Percentiles rank a stretch among this genome's conserved stretches.
phyloP scores from a whole-genome alignment of 352 stramenopile species.

The Phytophthora kernoviae region DNA sequence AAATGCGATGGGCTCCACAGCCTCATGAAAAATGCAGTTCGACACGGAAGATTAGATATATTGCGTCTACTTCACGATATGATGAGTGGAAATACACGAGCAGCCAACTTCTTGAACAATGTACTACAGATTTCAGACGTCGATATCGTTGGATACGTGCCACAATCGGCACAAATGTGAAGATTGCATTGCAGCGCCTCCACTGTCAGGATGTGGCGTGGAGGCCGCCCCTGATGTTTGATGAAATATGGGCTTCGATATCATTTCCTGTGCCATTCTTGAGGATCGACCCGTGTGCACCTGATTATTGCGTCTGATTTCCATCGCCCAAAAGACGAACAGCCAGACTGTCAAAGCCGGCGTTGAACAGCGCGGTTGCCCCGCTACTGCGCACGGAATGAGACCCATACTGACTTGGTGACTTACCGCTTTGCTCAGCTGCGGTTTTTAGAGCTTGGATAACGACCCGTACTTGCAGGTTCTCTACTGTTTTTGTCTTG shows the following conservation, averaged over 20 bases:
- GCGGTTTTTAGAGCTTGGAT: not conserved
- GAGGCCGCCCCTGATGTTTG: not conserved
- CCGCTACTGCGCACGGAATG: constrained; percentile 10
- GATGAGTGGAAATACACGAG: too few relatives aligned
- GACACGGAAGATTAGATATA: too few relatives aligned
- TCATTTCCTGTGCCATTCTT: not conserved
- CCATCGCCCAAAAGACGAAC: constrained; percentile 12
- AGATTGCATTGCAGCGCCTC: constrained; percentile 5
- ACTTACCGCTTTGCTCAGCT: not conserved
- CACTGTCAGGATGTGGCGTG: constrained; percentile 9
- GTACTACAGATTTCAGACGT: too few relatives aligned
- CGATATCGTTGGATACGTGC: too few relatives aligned
- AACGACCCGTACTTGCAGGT: constrained; percentile 4
- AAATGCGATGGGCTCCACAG: too few relatives aligned
- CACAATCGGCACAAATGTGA: not conserved
- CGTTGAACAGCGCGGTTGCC: constrained; percentile 4
- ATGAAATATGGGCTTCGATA: not conserved
- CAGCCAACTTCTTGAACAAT: too few relatives aligned
- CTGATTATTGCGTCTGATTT: constrained; percentile 3
- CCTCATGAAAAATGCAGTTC: too few relatives aligned
- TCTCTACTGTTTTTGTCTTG: not conserved
- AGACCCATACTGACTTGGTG: not conserved
- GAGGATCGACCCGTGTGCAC: not conserved
- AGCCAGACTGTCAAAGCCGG: constrained; percentile 12
- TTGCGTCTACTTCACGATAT: too few relatives aligned